Evolutionary conservation across 495 filamentous ascomycete genomes (phyloP).

Genomic region (Thozetella sp.): DNA sequence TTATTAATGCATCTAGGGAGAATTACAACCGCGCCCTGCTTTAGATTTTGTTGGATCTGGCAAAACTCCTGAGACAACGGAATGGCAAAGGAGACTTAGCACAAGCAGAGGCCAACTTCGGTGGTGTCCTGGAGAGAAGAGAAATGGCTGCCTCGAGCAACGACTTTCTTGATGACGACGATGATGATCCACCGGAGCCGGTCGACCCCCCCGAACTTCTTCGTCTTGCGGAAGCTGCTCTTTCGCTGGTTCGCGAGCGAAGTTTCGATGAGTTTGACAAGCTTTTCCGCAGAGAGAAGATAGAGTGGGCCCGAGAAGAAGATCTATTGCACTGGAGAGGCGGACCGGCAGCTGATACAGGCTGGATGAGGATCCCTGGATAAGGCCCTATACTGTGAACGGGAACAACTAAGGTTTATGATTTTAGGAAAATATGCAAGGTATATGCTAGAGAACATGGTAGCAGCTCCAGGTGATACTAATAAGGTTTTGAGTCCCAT

Average conservation of each 20-base stretch:
- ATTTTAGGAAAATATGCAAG: too few relatives aligned
- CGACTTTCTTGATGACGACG: slow-evolving; percentile 3
- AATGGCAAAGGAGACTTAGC: background rate
- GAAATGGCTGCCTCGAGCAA: too few relatives aligned
- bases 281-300: background rate
- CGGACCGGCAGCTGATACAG: slow-evolving; percentile 2
- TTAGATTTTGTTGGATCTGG: slow-evolving; percentile 9
- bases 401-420: too few relatives aligned
- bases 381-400: too few relatives aligned
- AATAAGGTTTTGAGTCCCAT: too few relatives aligned
- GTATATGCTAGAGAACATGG: too few relatives aligned
- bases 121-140: slow-evolving; percentile 3
- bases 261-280: slow-evolving; percentile 2
- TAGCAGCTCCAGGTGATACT: too few relatives aligned
- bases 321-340: slow-evolving; percentile 5
- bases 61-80: slow-evolving; percentile 3
- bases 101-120: slow-evolving; percentile 5
- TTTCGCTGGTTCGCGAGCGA: background rate
- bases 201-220: slow-evolving; percentile 5
- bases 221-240: slow-evolving; percentile 1
- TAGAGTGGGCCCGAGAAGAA: background rate
- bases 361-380: background rate
- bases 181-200: slow-evolving; percentile 4
- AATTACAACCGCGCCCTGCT: slow-evolving; percentile 8
- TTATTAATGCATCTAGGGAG: slow-evolving; percentile 1